Evolutionary conservation across 306 rosid species (phyloP), one percentile per base, ranked within the genome.

Genomic region (Acmispon strigosus): DNA sequence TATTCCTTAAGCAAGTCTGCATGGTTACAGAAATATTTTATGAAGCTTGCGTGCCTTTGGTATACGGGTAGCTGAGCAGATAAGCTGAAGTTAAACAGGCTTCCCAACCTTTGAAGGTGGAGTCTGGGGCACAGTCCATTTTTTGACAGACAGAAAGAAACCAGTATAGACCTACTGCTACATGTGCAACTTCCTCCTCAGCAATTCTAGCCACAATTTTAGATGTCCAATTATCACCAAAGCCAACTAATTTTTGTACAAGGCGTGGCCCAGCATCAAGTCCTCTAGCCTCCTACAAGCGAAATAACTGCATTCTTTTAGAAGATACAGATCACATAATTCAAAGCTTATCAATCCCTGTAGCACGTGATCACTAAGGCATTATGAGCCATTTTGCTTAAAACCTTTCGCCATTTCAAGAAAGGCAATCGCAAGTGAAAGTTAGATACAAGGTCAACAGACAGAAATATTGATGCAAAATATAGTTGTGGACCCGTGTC

Each of bases 181-280:
- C 98, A 78, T 94, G 98, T 43, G 98, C 92, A 70, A 90, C 89
- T 83, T 94, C 98, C 84, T 94, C 98, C 59, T 88, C 90, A 48
- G 98, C 96, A 73, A 94, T 88, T 86, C 82, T 90, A 69, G 89
- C 94, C 34, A 94, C 97, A 53, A 94, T 81, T 62, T 80, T 83
- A 41, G 97, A 90, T 47, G 97, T 87, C 70, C 87, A 74, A 24
- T 70, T 74, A 78, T 94, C 98, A 77, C 98, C 98, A 76, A 90
- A 90, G 49, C 98, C 98, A 62, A 88, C 69, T 79, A 94, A 56
- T 62, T 86, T 94, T 75, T 94, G 86, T 70, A 89, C 96, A 5
- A 90, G 79, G 41, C 96, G 87, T 27, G 98, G 97, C 55, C 97
- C 98, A 9, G 98, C 98, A 83, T 90, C 98, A 48, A 94, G 97